Conservation (phyloP, 495 filamentous ascomycete genomes). For the Jackrogersella multiformis region DNA sequence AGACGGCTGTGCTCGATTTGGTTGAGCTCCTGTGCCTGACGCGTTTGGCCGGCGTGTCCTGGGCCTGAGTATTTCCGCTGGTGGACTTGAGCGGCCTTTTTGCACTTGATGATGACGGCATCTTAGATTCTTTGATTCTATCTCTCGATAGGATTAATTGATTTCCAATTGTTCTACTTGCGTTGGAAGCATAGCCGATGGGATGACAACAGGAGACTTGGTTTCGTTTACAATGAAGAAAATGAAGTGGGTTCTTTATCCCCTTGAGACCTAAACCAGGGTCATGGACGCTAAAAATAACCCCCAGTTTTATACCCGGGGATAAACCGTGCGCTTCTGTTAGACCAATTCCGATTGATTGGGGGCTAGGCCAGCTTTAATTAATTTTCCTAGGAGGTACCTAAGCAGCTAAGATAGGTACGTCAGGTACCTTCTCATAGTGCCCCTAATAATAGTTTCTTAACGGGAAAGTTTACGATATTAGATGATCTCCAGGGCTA, state of each 20-base stretch:
- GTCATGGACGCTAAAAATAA: constrained; percentile 13
- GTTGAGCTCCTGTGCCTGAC: constrained; percentile 10
- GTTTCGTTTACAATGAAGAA: not conserved
- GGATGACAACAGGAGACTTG: not conserved
- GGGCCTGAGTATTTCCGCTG: not conserved
- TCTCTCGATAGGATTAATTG: not conserved
- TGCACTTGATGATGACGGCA: not conserved
- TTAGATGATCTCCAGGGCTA: no score
- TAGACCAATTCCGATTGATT: no score
- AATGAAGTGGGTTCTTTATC: constrained; percentile 17
- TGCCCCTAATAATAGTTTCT: no score
- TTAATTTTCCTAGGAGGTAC: no score
- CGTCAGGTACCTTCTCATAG: no score
- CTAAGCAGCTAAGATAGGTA: no score
- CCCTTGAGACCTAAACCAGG: constrained; percentile 19
- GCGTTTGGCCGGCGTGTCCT: constrained; percentile 14
- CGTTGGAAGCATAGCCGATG: not conserved
- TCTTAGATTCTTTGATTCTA: not conserved
- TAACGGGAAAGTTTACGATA: no score
- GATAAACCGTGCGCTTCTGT: constrained; percentile 6
- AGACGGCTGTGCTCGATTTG: constrained; percentile 4
- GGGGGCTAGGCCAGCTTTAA: no score
- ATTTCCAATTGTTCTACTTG: not conserved
- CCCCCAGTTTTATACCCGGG: constrained; percentile 3
- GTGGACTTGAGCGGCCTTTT: not conserved